Evolutionary conservation across 805 yeast genomes (phyloP).

Genomic region (Hanseniaspora meyeri): DNA sequence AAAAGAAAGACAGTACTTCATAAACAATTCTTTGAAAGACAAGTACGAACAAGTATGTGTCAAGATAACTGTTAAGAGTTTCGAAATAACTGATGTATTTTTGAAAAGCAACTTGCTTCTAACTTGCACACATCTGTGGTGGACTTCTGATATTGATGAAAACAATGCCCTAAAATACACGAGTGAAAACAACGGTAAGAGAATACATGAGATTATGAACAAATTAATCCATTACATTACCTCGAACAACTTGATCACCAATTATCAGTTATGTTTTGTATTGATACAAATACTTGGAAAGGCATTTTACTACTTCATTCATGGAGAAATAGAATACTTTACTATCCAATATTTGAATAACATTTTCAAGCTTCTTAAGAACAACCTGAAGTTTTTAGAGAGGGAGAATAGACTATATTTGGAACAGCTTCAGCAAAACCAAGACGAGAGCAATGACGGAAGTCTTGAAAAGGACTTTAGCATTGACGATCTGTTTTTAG

Average conservation of each 20-base stretch:
- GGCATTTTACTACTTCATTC: slow-evolving; percentile 73
- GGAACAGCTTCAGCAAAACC: background rate
- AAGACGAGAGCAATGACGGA: background rate
- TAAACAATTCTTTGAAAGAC: slow-evolving; percentile 35
- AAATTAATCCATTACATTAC: slow-evolving; percentile 2
- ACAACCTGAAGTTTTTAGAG: slow-evolving; percentile 35
- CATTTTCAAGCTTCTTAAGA: slow-evolving; percentile 65
- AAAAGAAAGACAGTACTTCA: slow-evolving; percentile 37
- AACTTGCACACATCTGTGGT: slow-evolving; percentile 83
- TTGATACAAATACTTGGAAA: slow-evolving; percentile 83
- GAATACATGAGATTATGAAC: slow-evolving; percentile 8
- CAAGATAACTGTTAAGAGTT: slow-evolving; percentile 7
- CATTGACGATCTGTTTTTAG: background rate
- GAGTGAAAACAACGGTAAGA: slow-evolving; percentile 4
- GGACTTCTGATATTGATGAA: slow-evolving; percentile 49
- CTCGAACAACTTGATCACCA: slow-evolving; percentile 2
- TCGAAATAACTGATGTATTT: slow-evolving; percentile 6
- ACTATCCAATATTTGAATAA: slow-evolving; percentile 72
- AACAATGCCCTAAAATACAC: slow-evolving; percentile 31
- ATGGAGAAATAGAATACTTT: slow-evolving; percentile 55
- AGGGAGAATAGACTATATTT: slow-evolving; percentile 29
- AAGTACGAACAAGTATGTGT: slow-evolving; percentile 22
- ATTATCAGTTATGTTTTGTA: slow-evolving; percentile 38
- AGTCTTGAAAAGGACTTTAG: background rate
- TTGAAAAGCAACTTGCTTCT: slow-evolving; percentile 27